These are phyloP conservation scores for Perkinsus marinus DNA, from an alignment of 169 alveolate genomes.

Conservation along the genomic window DNA sequence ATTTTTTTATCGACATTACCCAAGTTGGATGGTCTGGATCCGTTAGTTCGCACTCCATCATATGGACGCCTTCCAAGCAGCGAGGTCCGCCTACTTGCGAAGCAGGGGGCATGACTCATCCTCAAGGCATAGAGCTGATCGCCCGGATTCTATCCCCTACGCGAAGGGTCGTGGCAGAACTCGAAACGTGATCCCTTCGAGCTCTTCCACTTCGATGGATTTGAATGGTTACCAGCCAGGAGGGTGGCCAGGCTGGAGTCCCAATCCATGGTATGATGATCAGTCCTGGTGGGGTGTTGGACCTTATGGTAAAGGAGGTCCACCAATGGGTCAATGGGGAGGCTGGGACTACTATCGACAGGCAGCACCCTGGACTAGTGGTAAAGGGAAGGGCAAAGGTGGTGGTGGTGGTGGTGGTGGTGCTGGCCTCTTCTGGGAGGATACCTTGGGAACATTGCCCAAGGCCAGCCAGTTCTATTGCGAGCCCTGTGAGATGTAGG, in stretches of 20 bases:
- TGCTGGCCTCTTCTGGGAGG: neutral
- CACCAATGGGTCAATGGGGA: neutral
- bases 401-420: too few relatives aligned
- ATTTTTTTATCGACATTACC: too few relatives aligned
- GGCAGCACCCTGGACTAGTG: neutral
- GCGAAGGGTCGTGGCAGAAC: too few relatives aligned
- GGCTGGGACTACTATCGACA: neutral
- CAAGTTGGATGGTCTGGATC: too few relatives aligned
- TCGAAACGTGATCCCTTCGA: neutral
- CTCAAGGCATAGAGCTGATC: neutral
- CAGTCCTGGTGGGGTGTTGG: neutral
- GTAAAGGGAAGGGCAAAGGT: neutral
- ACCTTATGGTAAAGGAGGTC: neutral
- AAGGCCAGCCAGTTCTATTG: neutral
- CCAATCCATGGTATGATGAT: neutral
- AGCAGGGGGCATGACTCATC: neutral
- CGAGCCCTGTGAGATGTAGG: neutral
- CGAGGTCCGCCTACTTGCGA: neutral
- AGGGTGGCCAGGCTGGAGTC: neutral
- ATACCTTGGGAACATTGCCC: neutral
- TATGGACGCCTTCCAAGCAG: neutral
- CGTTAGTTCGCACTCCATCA: neutral
- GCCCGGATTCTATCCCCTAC: too few relatives aligned
- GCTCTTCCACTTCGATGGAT: neutral
- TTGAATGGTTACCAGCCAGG: neutral